These are phyloP conservation scores for Pleurotus giganteus DNA, from an alignment of 768 basidiomycete species.

Conservation along the genomic window DNA sequence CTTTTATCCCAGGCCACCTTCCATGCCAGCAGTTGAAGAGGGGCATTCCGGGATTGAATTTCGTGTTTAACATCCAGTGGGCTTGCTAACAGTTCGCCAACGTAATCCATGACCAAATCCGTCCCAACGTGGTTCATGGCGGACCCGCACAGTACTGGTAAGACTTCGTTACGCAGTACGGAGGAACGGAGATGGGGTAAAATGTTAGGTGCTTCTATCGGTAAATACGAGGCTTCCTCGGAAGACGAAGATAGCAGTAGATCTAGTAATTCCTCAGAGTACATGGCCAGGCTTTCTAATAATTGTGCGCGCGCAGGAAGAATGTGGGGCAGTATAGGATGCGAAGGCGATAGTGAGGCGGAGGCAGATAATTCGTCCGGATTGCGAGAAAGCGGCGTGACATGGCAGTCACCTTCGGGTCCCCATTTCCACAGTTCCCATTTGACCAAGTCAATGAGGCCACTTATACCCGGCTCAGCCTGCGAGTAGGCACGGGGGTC, in stretches of 20 bases:
- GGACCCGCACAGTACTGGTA: slow-evolving; percentile 83
- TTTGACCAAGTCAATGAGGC: slow-evolving; percentile 77
- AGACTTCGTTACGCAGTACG: slow-evolving; percentile 59
- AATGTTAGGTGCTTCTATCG: slow-evolving; percentile 50
- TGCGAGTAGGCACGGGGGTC: slow-evolving; percentile 58
- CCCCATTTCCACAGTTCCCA: slow-evolving; percentile 85
- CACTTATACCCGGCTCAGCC: slow-evolving; percentile 83
- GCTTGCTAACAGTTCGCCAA: slow-evolving; percentile 75
- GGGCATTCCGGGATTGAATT: slow-evolving; percentile 40
- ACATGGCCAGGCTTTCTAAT: slow-evolving; percentile 78
- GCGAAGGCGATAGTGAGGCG: slow-evolving; percentile 48
- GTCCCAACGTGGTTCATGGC: slow-evolving; percentile 82
- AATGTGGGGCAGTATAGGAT: slow-evolving; percentile 70
- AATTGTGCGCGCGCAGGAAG: slow-evolving; percentile 65
- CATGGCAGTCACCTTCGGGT: slow-evolving; percentile 40
- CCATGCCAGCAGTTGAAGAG: slow-evolving; percentile 75
- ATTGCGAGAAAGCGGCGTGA: slow-evolving; percentile 50
- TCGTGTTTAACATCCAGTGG: slow-evolving; percentile 64
- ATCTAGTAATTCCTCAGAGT: slow-evolving; percentile 80
- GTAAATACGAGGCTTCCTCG: slow-evolving; percentile 62
- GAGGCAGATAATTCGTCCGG: slow-evolving; percentile 39
- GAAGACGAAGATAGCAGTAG: slow-evolving; percentile 55
- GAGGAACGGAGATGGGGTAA: slow-evolving; percentile 66
- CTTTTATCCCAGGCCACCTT: slow-evolving; percentile 85
- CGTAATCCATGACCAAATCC: slow-evolving; percentile 76